phyloP scores from a whole-genome alignment of 164 flowering plant species.

The Umbilicus rupestris region DNA sequence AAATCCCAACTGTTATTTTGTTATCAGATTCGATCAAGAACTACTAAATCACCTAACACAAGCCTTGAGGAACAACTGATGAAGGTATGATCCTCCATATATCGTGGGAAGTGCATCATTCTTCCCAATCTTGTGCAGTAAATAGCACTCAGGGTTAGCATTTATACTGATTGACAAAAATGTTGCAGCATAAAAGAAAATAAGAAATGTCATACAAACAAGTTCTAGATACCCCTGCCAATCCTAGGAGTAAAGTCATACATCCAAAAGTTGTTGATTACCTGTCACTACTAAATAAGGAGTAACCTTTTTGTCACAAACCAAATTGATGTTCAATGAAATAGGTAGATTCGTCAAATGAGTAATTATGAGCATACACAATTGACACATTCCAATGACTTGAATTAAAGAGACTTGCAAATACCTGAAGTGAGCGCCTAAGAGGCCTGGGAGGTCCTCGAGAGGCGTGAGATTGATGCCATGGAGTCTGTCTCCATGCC shows the following conservation, averaged over 20 bases:
- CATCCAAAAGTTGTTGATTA: background rate
- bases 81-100: background rate
- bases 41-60: background rate
- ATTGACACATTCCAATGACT: background rate
- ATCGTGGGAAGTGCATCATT: background rate
- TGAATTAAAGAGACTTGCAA: background rate
- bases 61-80: background rate
- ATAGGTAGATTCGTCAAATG: no score
- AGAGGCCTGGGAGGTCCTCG: slow-evolving; percentile 91
- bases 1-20: slow-evolving; percentile 1
- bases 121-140: background rate
- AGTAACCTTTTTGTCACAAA: background rate
- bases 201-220: no score
- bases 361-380: no score
- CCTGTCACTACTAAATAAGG: background rate
- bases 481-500: slow-evolving; percentile 92
- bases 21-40: background rate
- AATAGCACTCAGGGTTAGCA: background rate
- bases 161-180: background rate
- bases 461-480: slow-evolving; percentile 79
- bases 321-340: background rate
- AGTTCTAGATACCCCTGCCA: no score
- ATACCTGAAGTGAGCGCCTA: slow-evolving; percentile 83
- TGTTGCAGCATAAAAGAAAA: background rate
- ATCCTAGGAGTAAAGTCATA: no score